Percentiles rank a stretch among this genome's conserved stretches.
These are phyloP conservation scores for Amphibolis antarctica DNA, from an alignment of 106 monocot genomes.

Conservation along the genomic window DNA sequence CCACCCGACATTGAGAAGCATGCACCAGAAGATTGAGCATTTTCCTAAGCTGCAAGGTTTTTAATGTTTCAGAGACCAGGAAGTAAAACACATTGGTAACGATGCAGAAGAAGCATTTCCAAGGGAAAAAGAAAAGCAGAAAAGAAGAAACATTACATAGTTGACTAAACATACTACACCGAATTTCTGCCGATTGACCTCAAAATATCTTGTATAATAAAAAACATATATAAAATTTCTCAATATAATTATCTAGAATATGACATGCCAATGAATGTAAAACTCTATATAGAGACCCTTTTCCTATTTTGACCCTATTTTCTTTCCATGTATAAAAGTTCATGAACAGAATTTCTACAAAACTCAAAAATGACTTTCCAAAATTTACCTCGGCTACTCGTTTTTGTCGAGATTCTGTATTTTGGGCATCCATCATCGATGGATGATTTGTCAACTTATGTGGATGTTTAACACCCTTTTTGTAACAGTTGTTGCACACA, in stretches of 20 bases:
- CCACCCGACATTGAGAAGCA: slow-evolving; percentile 57
- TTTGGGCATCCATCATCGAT: slow-evolving; percentile 73
- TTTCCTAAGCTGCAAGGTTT: slow-evolving; percentile 61
- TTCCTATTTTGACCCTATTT: too few species aligned
- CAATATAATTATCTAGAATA: neutral
- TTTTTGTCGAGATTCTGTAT: slow-evolving; percentile 78
- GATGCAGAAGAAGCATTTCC: too few species aligned
- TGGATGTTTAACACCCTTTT: slow-evolving; percentile 68
- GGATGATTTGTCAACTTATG: slow-evolving; percentile 85
- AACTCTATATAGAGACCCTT: neutral
- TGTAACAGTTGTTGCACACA: slow-evolving; percentile 73
- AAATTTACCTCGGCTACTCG: slow-evolving; percentile 66
- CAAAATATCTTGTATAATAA: neutral
- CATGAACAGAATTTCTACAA: too few species aligned
- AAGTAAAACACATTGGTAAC: too few species aligned
- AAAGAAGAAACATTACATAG: too few species aligned
- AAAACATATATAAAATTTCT: too few species aligned
- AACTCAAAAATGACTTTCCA: too few species aligned
- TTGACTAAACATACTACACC: too few species aligned
- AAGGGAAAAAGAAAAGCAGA: too few species aligned
- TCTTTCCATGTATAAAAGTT: too few species aligned
- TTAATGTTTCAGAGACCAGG: slow-evolving; percentile 4
- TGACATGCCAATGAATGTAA: too few species aligned
- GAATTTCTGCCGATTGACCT: neutral
- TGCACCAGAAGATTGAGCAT: slow-evolving; percentile 9